A percentile compares a stretch with the other conserved stretches of the same genome.
Evolutionary conservation across 805 yeast genomes (phyloP).

Genomic region (Kregervanrija fluxuum): DNA sequence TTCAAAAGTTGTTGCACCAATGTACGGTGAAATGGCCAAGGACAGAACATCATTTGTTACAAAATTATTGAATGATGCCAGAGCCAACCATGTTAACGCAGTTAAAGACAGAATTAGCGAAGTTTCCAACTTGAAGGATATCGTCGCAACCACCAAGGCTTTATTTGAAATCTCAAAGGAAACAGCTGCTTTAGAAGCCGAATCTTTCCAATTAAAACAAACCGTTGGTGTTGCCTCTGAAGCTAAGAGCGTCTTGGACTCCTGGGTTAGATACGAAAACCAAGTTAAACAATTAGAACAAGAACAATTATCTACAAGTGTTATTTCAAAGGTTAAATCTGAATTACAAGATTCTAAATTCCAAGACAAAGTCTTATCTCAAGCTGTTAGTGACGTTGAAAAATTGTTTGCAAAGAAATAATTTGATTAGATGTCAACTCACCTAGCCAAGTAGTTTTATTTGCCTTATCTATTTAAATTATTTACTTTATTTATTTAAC

Average conservation of each 20-base stretch:
- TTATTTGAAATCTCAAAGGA: slow-evolving; percentile 93
- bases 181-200: slow-evolving; percentile 92
- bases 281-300: slow-evolving; percentile 95
- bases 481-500: slow-evolving; percentile 2
- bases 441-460: neutral
- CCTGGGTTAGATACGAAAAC: slow-evolving; percentile 98
- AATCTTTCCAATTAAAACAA: slow-evolving; percentile 90
- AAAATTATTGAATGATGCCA: slow-evolving; percentile 73
- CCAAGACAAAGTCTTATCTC: slow-evolving; percentile 87
- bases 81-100: slow-evolving; percentile 85
- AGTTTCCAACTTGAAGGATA: slow-evolving; percentile 85
- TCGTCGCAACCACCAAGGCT: slow-evolving; percentile 83
- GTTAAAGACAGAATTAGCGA: slow-evolving; percentile 87
- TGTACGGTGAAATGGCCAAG: slow-evolving; percentile 90
- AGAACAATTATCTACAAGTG: slow-evolving; percentile 79
- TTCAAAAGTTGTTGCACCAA: slow-evolving; percentile 88
- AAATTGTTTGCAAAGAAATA: slow-evolving; percentile 50
- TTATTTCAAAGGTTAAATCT: slow-evolving; percentile 81
- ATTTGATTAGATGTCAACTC: slow-evolving; percentile 3
- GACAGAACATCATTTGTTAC: slow-evolving; percentile 54
- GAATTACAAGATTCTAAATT: slow-evolving; percentile 81
- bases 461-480: neutral
- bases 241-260: slow-evolving; percentile 93
- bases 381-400: slow-evolving; percentile 90
- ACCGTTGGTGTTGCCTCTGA: slow-evolving; percentile 77